These are phyloP conservation scores for Paspalum vaginatum DNA, from an alignment of 176 grass and related monocot species.

Conservation along the genomic window DNA sequence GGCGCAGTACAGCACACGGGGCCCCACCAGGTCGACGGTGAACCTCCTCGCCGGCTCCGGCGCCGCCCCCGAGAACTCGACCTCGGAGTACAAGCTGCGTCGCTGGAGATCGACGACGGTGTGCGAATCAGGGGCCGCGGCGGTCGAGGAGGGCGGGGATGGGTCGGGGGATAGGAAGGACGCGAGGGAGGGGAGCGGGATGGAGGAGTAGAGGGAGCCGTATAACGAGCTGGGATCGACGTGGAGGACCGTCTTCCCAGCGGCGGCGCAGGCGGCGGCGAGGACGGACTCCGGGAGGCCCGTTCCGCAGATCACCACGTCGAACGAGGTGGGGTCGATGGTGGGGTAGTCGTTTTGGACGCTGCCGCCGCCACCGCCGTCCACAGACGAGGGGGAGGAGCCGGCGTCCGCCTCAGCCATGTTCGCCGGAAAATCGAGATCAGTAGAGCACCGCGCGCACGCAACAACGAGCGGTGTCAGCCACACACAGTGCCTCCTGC, in stretches of 20 bases:
- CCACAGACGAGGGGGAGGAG: neutral
- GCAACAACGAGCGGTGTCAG: neutral
- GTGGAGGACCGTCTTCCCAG: slow-evolving; percentile 87
- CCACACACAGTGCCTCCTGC: neutral
- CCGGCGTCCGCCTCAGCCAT: slow-evolving; percentile 54
- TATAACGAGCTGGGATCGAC: slow-evolving; percentile 83
- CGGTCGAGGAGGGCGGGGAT: neutral
- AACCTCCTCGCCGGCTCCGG: slow-evolving; percentile 67
- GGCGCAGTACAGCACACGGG: slow-evolving; percentile 84
- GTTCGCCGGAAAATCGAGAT: neutral
- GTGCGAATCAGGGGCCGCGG: slow-evolving; percentile 17
- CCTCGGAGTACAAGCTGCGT: slow-evolving; percentile 54
- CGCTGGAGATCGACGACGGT: slow-evolving; percentile 49
- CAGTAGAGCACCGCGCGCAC: neutral
- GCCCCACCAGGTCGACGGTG: slow-evolving; percentile 67
- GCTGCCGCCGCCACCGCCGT: neutral
- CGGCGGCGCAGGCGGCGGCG: slow-evolving; percentile 65
- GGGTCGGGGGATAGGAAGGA: slow-evolving; percentile 42
- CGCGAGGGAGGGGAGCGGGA: slow-evolving; percentile 52
- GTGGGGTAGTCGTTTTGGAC: slow-evolving; percentile 53
- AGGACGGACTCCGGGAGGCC: slow-evolving; percentile 82
- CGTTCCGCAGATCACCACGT: slow-evolving; percentile 81
- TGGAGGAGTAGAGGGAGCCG: slow-evolving; percentile 85
- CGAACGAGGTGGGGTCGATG: slow-evolving; percentile 78
- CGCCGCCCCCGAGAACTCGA: slow-evolving; percentile 52